Evolutionary conservation across 2,329 filamentous ascomycete genomes (phyloP), one percentile per base, ranked within the genome.

Genomic region (Pseudocercospora ulei): DNA sequence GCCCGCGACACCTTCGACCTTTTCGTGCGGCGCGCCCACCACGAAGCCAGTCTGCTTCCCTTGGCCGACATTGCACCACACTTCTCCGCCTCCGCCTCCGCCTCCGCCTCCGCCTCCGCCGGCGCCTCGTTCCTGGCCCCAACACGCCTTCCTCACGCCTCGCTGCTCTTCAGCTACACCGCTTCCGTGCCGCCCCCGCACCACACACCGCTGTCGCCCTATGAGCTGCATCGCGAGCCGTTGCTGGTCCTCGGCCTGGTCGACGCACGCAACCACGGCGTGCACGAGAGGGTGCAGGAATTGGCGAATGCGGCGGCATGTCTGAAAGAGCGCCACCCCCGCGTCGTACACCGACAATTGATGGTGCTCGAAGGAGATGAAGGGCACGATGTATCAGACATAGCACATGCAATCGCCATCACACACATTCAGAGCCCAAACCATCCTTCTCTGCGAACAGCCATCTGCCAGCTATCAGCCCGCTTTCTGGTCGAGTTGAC

Each of bases 141-240:
- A 25, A 68, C 90, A 55, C 83, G 82, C 8, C 94, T 90, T 61
- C 86, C 85, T 7, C 75, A 78, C 51, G 88, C 88, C 44, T 78
- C 79, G 55, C 80, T 96, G 45, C 72, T 95, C 54, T 95, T 90
- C 70, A 82, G 94, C 59, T 73, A 95, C 46, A 78, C 82, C 41
- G 85, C 82, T 44, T 80, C 85, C 55, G 69, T 81, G 39, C 81
- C 85, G 14, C 78, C 82, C n/a, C 72, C 78, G 19, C 84, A 83
- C 19, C 84, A 93, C 57, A 68, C 84, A 27, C 73, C 83, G 12
- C 66, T 93, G 25, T 81, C 81, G 23, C 87, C 90, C 1, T 95
- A 95, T 66, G 90, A 98, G 60, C 69, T 88, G 27, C 93, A 84
- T 60, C 75, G 87, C 52, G 84, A 93, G 59, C 81, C 85, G 5